Conservation (phyloP, 371 early-diverging fungal species). For the Mortierella sp. region DNA sequence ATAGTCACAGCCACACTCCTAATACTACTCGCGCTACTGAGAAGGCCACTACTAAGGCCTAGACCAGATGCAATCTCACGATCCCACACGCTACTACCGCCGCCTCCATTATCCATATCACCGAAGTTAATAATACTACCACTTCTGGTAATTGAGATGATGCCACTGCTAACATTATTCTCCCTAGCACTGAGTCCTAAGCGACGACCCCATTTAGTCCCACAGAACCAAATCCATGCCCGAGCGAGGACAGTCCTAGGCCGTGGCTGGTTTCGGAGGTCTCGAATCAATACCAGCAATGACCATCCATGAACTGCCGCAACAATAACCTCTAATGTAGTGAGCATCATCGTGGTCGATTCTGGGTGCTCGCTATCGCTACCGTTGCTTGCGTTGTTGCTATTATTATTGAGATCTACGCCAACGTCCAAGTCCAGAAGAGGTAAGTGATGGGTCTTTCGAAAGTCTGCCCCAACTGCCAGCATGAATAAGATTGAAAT, state of each 20-base stretch:
- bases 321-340: conserved; percentile 27
- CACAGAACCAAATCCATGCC: conserved; percentile 39
- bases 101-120: background rate
- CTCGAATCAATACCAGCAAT: conserved; percentile 37
- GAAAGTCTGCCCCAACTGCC: conserved; percentile 11
- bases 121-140: background rate
- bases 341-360: conserved; percentile 19
- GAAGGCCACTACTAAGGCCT: conserved; percentile 24
- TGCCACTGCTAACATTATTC: background rate
- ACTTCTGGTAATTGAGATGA: background rate
- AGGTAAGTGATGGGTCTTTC: background rate
- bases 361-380: background rate
- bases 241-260: conserved; percentile 26
- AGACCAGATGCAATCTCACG: conserved; percentile 25
- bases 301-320: conserved; percentile 51
- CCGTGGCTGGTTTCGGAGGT: conserved; percentile 37
- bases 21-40: conserved; percentile 36
- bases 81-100: conserved; percentile 8
- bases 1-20: conserved; percentile 22
- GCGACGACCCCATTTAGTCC: conserved; percentile 15
- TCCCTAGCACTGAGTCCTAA: conserved; percentile 4
- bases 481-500: conserved; percentile 37
- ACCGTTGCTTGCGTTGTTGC: background rate
- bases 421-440: conserved; percentile 1
- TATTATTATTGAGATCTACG: background rate